Conservation (phyloP, 1,139 yeast genomes). For the Geotrichum aggregatum region DNA sequence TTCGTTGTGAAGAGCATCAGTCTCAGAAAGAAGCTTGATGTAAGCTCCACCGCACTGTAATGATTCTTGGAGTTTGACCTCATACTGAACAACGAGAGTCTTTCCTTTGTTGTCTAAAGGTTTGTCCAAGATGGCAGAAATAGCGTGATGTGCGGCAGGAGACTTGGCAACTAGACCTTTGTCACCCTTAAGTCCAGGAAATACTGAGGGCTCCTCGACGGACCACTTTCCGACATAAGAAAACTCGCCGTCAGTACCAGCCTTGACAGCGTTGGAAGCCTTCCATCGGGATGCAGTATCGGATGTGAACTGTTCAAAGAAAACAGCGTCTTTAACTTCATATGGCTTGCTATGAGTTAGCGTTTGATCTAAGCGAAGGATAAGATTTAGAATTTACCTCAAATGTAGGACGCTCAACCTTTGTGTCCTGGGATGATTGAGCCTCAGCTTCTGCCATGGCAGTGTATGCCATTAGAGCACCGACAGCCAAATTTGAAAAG, state of each 20-base stretch:
- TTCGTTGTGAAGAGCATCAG: constrained; percentile 44
- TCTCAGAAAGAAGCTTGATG: constrained; percentile 60
- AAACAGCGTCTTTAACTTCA: constrained; percentile 40
- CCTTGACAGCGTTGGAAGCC: constrained; percentile 55
- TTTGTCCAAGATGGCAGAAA: constrained; percentile 54
- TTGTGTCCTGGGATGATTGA: neutral
- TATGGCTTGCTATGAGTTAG: constrained; percentile 16
- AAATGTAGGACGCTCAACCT: constrained; percentile 14
- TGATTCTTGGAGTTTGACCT: constrained; percentile 74
- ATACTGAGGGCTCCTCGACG: constrained; percentile 54
- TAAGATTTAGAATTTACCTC: constrained; percentile 8
- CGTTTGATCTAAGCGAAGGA: neutral
- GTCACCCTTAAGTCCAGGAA: constrained; percentile 60
- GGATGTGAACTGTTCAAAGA: constrained; percentile 67
- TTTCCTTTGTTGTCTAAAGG: constrained; percentile 55
- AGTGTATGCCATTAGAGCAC: constrained; percentile 15
- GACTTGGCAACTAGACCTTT: constrained; percentile 70
- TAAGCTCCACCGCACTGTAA: constrained; percentile 86
- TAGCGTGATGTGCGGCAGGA: constrained; percentile 76
- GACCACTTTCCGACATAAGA: constrained; percentile 71
- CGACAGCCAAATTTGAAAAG: constrained; percentile 17
- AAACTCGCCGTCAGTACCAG: constrained; percentile 45
- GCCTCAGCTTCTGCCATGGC: constrained; percentile 17
- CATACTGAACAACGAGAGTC: constrained; percentile 81
- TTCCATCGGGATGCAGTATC: constrained; percentile 54